Percentiles rank a stretch among this genome's conserved stretches.
Evolutionary conservation across 176 grass and related monocot species (phyloP).

Genomic region (Avena atlantica): DNA sequence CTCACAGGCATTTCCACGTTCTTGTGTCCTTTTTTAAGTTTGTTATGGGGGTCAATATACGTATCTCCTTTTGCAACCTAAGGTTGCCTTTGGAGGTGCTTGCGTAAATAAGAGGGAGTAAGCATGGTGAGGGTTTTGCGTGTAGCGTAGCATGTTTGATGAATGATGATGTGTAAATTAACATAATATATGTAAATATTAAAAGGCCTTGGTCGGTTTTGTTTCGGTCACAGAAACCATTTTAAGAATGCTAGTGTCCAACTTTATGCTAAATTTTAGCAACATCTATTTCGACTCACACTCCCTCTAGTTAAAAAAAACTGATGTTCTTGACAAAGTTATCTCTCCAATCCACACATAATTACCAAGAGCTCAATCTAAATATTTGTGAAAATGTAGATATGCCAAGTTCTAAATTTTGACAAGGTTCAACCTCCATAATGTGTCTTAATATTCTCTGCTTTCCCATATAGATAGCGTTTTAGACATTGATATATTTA

Average conservation of each 20-base stretch:
- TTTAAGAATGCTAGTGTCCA: not conserved
- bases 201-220: not conserved
- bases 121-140: not conserved
- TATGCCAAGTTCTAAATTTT: not conserved
- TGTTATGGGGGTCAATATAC: not conserved
- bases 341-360: not conserved
- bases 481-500: not conserved
- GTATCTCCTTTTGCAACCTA: not conserved
- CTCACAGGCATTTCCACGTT: not conserved
- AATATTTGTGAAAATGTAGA: not conserved
- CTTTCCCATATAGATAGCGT: not conserved
- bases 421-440: not conserved
- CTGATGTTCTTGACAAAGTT: not conserved
- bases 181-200: conserved; percentile 17
- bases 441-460: not conserved
- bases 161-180: conserved; percentile 17
- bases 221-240: not conserved
- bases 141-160: not conserved
- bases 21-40: not conserved
- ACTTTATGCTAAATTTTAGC: not conserved
- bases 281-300: not conserved
- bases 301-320: not conserved
- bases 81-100: conserved; percentile 19
- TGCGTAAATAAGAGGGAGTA: conserved; percentile 36
- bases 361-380: not conserved